Conservation (phyloP, 805 yeast genomes). For the Kodamaea lidongshanica region DNA sequence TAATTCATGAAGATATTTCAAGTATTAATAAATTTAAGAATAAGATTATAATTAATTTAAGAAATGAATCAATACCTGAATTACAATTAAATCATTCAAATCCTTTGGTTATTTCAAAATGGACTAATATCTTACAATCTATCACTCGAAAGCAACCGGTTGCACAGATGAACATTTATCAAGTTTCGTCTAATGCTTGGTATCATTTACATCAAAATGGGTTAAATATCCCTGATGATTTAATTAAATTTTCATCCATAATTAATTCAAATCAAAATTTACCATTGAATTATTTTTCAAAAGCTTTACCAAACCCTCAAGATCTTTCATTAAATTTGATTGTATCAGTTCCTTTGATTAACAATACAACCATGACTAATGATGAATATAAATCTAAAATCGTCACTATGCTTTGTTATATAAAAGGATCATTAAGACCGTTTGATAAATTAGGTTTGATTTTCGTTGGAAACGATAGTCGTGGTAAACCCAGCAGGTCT, state of each 20-base stretch:
- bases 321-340: slow-evolving; percentile 35
- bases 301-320: slow-evolving; percentile 38
- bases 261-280: slow-evolving; percentile 35
- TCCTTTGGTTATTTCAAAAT: slow-evolving; percentile 31
- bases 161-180: slow-evolving; percentile 22
- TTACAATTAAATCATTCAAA: slow-evolving; percentile 28
- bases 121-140: slow-evolving; percentile 30
- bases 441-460: slow-evolving; percentile 45
- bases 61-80: slow-evolving; percentile 41
- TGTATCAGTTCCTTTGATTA: slow-evolving; percentile 37
- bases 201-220: slow-evolving; percentile 24
- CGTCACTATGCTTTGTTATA: slow-evolving; percentile 16
- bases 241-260: slow-evolving; percentile 30
- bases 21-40: slow-evolving; percentile 19
- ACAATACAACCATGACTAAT: slow-evolving; percentile 21
- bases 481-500: slow-evolving; percentile 26
- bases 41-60: slow-evolving; percentile 30
- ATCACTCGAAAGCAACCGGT: slow-evolving; percentile 9
- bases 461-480: slow-evolving; percentile 41
- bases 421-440: slow-evolving; percentile 25
- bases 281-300: slow-evolving; percentile 32
- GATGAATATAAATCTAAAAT: slow-evolving; percentile 22
- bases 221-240: slow-evolving; percentile 32
- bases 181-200: slow-evolving; percentile 50
- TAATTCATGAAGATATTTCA: slow-evolving; percentile 30